phyloP scores from a whole-genome alignment of 345 rosid genomes.

The Melaleuca alternifolia region DNA sequence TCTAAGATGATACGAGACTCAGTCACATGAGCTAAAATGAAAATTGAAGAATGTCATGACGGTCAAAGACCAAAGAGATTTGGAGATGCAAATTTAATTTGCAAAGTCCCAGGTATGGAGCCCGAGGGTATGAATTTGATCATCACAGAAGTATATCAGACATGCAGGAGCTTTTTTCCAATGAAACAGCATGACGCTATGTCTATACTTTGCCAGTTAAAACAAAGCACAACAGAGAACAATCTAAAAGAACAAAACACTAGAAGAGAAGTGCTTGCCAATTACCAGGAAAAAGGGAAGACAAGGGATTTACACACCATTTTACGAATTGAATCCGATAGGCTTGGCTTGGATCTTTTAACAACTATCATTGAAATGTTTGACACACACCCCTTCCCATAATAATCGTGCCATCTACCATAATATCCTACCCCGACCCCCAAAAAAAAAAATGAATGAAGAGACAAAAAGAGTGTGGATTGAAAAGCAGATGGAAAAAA shows the following conservation, averaged over 20 bases:
- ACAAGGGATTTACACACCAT: background rate
- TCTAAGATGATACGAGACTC: too few species aligned
- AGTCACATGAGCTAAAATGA: too few species aligned
- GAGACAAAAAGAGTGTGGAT: background rate
- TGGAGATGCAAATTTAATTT: background rate
- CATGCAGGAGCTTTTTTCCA: background rate
- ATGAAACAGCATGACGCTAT: background rate
- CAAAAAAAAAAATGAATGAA: too few species aligned
- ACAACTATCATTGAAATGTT: too few species aligned
- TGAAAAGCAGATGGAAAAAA: background rate
- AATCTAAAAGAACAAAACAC: background rate
- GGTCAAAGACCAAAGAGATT: background rate
- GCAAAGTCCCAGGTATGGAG: background rate
- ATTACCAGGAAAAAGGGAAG: background rate
- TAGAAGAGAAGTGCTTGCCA: too few species aligned
- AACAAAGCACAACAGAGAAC: background rate
- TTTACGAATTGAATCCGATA: background rate
- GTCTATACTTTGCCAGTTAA: background rate
- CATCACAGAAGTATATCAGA: background rate
- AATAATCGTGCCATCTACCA: too few species aligned
- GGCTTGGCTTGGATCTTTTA: too few species aligned
- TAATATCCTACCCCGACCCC: too few species aligned
- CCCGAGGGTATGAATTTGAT: background rate
- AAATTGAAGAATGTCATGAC: background rate
- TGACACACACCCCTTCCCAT: too few species aligned